Conservation (phyloP, 306 rosid genomes). For the Corylus heterophylla region DNA sequence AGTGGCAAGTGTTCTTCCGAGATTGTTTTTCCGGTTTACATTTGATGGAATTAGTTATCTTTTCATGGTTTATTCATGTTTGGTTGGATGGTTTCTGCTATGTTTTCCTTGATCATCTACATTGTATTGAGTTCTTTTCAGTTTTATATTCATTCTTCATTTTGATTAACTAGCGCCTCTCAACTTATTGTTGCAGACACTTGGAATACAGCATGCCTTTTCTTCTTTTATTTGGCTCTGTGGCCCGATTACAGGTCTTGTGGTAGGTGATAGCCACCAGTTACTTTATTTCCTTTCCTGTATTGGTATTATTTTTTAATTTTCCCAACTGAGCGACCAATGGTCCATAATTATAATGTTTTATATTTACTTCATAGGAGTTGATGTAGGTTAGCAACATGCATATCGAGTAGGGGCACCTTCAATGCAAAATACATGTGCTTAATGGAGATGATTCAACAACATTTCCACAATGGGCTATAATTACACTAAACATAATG, state of each 20-base stretch:
- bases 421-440: neutral
- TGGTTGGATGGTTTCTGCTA: neutral
- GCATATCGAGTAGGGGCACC: neutral
- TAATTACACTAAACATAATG: neutral
- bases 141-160: slow-evolving; percentile 11
- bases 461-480: neutral
- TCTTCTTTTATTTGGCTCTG: slow-evolving; percentile 99
- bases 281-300: slow-evolving; percentile 13
- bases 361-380: neutral
- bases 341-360: neutral
- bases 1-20: neutral
- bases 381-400: neutral
- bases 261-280: slow-evolving; percentile 57
- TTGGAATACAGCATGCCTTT: slow-evolving; percentile 95
- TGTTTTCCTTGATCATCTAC: no score
- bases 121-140: neutral
- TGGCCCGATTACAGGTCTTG: slow-evolving; percentile 99
- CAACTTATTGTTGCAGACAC: slow-evolving; percentile 69
- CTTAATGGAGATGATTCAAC: neutral
- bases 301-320: slow-evolving; percentile 8
- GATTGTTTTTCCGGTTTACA: neutral
- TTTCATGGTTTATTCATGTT: neutral
- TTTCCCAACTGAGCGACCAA: neutral
- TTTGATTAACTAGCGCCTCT: slow-evolving; percentile 21
- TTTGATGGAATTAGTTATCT: neutral